These are phyloP conservation scores for Rosa lucieae DNA, from an alignment of 306 rosid species.

Conservation along the genomic window DNA sequence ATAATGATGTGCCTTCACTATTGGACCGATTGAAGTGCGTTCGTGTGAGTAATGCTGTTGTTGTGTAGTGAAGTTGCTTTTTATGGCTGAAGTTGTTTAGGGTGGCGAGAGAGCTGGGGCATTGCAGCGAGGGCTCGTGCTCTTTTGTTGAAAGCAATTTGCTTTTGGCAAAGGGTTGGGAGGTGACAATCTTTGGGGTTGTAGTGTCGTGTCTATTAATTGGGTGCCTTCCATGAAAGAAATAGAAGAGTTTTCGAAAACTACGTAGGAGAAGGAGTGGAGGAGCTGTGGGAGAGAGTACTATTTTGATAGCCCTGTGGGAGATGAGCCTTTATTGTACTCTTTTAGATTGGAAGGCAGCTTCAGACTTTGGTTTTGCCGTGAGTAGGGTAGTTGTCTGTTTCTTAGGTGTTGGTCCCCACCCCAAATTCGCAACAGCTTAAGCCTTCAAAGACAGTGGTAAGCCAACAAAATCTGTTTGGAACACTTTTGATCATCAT, in stretches of 20 bases:
- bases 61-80: neutral
- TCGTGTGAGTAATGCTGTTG: neutral
- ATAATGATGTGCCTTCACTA: neutral
- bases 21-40: neutral
- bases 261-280: neutral
- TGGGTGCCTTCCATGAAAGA: neutral
- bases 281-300: neutral
- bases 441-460: neutral
- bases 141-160: neutral
- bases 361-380: neutral
- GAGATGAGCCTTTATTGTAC: neutral
- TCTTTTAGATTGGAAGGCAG: neutral
- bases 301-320: neutral
- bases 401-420: neutral
- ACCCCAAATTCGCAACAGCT: neutral
- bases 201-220: neutral
- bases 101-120: neutral
- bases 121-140: neutral
- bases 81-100: neutral
- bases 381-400: neutral
- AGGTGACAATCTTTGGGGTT: neutral
- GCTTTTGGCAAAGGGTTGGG: neutral
- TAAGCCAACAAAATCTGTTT: neutral
- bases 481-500: neutral
- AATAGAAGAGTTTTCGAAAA: neutral